Evolutionary conservation across 2,329 filamentous ascomycete genomes (phyloP), one percentile per base, ranked within the genome.

Genomic region (Pyrenophora graminea): DNA sequence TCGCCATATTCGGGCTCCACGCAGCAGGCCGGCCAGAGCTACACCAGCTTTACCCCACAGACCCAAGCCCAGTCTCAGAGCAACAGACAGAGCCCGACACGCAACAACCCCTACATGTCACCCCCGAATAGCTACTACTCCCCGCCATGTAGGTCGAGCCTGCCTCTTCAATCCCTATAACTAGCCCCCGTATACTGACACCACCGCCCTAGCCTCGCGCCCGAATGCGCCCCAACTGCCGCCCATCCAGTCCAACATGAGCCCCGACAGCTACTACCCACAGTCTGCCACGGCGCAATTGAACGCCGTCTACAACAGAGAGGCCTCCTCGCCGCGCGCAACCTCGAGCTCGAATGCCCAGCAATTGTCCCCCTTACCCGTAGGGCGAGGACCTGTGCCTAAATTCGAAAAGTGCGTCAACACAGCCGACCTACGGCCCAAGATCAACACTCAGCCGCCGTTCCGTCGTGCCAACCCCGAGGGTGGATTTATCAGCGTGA

Each of bases 391-490:
- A 10, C 86, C 89, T 6, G 89, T 96, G 43, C 94, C 93, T 38
- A 90, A 94, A 71, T 96, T 97, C 71, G 86, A 85, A 68, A 92
- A 90, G 72, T 81, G 95, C 63, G 82, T 87, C 55, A 85, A 84
- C 21, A 77, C 86, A 21, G 79, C 84, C 46, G 91, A 97, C 53
- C 76, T 99, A 64, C 84, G 87, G 55, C 90, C 92, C 37, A 89
- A 88, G 70, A 85, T 94, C 71, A 96, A 93, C 73, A 70, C 84
- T 17, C 94, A 99, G 71, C 94, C 94, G 47, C 84, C 91, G 1
- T 97, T 96, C 71, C 85, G 94, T 64, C 86, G 94, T 75, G 94
- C 94, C 48, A 95, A 96, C 65, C 94, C 94, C 2, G 94, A 99
- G 71, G 94, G 94, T 45, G 94, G 94, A 41, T 99, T 99, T 71